Evolutionary conservation across 768 basidiomycete species (phyloP).

Genomic region (Tylopilus rubrobrunneus): DNA sequence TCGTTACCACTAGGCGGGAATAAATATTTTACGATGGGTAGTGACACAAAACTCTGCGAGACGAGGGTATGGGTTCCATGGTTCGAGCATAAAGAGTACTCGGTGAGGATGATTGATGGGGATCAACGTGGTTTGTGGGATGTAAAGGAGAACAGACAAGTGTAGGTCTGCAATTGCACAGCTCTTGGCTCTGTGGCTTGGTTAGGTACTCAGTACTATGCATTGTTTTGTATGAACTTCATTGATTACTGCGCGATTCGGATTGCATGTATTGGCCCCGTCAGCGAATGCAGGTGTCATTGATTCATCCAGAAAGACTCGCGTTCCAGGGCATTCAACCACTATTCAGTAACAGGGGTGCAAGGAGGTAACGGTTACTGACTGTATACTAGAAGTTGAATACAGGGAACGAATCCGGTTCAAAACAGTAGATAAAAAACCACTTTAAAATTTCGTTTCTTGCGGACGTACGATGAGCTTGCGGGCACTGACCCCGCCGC

Average conservation of each 20-base stretch:
- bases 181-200: neutral
- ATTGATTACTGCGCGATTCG: neutral
- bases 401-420: too few species aligned
- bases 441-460: too few species aligned
- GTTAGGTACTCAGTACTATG: neutral
- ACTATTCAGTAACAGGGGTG: too few species aligned
- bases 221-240: neutral
- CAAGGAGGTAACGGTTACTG: too few species aligned
- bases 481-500: too few species aligned
- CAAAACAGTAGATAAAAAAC: too few species aligned
- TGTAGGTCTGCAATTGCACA: neutral
- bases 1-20: conserved; percentile 1
- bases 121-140: conserved; percentile 16
- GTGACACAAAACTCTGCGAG: conserved; percentile 9
- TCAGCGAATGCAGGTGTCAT: too few species aligned
- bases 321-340: too few species aligned
- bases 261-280: too few species aligned
- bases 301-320: too few species aligned
- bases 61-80: conserved; percentile 21
- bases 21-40: conserved; percentile 5
- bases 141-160: conserved; percentile 10
- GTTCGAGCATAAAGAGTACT: conserved; percentile 19
- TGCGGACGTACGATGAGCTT: too few species aligned
- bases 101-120: conserved; percentile 9
- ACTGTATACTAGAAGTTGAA: too few species aligned